Base-by-base conservation (phyloP, 2,329 filamentous ascomycete genomes). In the Harringtonia lauricola region DNA sequence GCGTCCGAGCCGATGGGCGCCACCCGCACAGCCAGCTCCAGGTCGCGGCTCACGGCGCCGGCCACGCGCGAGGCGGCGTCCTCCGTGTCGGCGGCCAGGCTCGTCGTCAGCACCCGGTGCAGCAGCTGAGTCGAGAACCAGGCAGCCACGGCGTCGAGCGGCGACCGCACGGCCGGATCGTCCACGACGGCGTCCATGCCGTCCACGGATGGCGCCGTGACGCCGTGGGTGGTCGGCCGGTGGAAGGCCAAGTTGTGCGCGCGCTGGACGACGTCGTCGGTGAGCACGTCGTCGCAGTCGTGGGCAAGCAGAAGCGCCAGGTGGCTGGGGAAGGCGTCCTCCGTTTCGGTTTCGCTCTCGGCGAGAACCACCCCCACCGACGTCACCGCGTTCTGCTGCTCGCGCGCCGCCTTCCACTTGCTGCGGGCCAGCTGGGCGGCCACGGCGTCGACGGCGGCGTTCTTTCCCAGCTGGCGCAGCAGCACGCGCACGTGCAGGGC, bases 181-280 rank as follows among this genome's bases (percentile, higher is more conserved):
- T 92, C 84, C 3, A 92, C 84, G 1, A 95, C 86, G 7, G 76
- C 72, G 57, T 94, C 84, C 71, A 94, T 83, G 39, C 84, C 79
- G 42, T 82, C 78, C 49, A 86, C 82, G 19, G 0, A 79, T 73
- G 10, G 13, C 37, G 18, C 70, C 66, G 3, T 65, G 0, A 79
- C 74, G 26, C 81, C 78, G 54, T 85, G 70, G 2, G 79, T 78
- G 0, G 83, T 90, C 5, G 81, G 79, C 45, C 77, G 74, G 61
- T 95, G 92, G 76, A 88, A 95, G 3, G 88, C 86, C 15, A 95
- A 71, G 58, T 94, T 95, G 59, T 90, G 86, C 2, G 87, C 87
- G 43, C 88, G 79, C 61, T 94, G 86, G 33, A 90, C 75, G 48
- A 95, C 82, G 36, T 74, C 72, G 42, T 84, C 74, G 49, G 80